Evolutionary conservation across 768 basidiomycete species (phyloP).

Genomic region (Phanerochaete carnosa): DNA sequence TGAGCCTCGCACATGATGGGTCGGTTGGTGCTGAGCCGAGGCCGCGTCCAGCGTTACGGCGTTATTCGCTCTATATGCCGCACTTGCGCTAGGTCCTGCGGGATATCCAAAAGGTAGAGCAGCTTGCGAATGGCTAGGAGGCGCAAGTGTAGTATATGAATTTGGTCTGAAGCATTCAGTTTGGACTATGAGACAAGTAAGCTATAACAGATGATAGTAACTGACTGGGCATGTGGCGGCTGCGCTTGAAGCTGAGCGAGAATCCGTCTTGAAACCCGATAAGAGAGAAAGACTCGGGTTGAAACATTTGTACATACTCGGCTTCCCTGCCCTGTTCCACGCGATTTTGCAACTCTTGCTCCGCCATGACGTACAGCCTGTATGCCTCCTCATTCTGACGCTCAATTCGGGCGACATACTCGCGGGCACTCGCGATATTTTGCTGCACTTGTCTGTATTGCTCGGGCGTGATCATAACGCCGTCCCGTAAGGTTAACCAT

Average conservation of each 20-base stretch:
- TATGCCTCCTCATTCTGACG: constrained; percentile 40
- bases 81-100: not conserved
- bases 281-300: not conserved
- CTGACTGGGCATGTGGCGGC: not conserved
- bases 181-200: not conserved
- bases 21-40: too few species aligned
- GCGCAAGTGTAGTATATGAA: not conserved
- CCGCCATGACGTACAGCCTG: constrained; percentile 27
- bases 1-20: too few species aligned
- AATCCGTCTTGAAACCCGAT: constrained; percentile 2
- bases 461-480: constrained; percentile 19
- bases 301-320: constrained; percentile 29
- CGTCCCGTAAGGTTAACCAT: not conserved
- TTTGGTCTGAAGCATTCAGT: not conserved
- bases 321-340: constrained; percentile 45
- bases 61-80: not conserved
- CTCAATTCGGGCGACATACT: constrained; percentile 31
- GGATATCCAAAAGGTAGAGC: not conserved
- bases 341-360: constrained; percentile 32
- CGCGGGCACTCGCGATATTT: constrained; percentile 31
- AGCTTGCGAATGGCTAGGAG: not conserved
- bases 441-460: constrained; percentile 28
- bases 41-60: too few species aligned
- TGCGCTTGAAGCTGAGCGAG: not conserved
- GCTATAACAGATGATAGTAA: not conserved